Percentiles rank a stretch among this genome's conserved stretches.
Conservation (phyloP, 441 rosid species). For the Populus hybrid region DNA sequence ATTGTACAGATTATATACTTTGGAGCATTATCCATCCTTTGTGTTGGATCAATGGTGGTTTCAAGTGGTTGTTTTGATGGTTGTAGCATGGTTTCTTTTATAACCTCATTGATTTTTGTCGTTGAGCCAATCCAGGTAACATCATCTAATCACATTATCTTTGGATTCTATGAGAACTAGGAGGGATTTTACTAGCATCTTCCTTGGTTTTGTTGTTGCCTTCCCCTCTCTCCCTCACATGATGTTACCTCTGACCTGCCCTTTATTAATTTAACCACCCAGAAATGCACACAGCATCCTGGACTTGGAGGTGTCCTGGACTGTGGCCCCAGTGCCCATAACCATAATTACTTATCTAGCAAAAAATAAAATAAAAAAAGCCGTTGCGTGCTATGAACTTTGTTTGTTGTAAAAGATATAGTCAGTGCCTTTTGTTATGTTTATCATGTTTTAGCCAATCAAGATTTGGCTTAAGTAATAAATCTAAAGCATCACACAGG, state of each 20-base stretch:
- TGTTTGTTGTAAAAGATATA: background rate
- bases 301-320: background rate
- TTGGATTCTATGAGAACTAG: background rate
- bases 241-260: background rate
- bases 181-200: background rate
- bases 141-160: constrained; percentile 9
- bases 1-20: constrained; percentile 66
- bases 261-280: background rate
- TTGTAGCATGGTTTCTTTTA: constrained; percentile 63
- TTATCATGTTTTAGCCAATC: constrained; percentile 18
- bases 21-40: constrained; percentile 63
- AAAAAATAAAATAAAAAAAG: no score
- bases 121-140: constrained; percentile 89
- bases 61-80: constrained; percentile 62
- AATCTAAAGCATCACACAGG: constrained; percentile 45
- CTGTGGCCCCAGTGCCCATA: background rate
- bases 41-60: constrained; percentile 63
- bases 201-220: background rate
- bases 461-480: constrained; percentile 28
- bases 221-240: background rate
- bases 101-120: constrained; percentile 79
- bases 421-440: background rate
- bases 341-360: background rate
- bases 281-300: background rate
- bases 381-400: background rate